Conservation (phyloP, 208 protist species). For the Wallacemonas collosoma region DNA sequence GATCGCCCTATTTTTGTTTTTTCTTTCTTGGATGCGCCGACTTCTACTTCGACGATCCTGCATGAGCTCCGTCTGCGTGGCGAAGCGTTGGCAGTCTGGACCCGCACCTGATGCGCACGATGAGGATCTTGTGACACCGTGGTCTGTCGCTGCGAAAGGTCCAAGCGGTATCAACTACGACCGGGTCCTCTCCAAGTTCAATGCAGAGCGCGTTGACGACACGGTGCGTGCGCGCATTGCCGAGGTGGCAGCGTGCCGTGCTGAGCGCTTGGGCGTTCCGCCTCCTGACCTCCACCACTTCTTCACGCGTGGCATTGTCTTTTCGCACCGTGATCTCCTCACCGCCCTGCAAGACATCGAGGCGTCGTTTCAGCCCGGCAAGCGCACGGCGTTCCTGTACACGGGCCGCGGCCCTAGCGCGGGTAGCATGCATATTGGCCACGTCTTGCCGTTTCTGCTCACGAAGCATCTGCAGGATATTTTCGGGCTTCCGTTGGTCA, state of each 20-base stretch:
- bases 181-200: constrained; percentile 80
- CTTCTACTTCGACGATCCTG: background rate
- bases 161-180: constrained; percentile 84
- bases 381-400: constrained; percentile 98
- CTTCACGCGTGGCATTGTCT: constrained; percentile 95
- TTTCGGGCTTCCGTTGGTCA: constrained; percentile 97
- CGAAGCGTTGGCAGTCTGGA: constrained; percentile 2
- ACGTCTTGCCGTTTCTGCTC: constrained; percentile 99
- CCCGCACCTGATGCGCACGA: background rate
- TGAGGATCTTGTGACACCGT: constrained; percentile 79
- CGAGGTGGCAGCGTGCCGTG: constrained; percentile 29
- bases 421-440: constrained; percentile 98
- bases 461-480: constrained; percentile 99
- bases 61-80: background rate
- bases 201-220: constrained; percentile 66
- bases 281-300: constrained; percentile 84
- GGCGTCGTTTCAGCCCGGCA: constrained; percentile 37
- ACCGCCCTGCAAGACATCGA: constrained; percentile 92
- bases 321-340: constrained; percentile 97
- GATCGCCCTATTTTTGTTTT: background rate
- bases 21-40: background rate
- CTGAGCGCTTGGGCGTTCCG: constrained; percentile 1
- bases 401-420: constrained; percentile 99
- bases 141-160: constrained; percentile 72
- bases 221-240: constrained; percentile 32